Conservation (phyloP, 139 green algal genomes). For the Picochlorum costavermella region DNA sequence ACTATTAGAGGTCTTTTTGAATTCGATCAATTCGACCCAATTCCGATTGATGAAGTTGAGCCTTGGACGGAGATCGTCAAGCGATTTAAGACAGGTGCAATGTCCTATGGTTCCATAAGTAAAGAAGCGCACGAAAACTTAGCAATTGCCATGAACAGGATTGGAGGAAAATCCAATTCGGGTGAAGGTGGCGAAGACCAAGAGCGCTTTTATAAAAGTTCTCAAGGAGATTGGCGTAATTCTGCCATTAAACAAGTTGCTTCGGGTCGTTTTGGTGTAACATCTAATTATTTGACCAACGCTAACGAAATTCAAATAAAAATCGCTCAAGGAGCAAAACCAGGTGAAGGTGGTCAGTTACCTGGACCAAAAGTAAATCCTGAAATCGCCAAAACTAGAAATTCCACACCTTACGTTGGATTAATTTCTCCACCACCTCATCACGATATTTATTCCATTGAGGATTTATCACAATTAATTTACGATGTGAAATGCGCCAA, state of each 20-base stretch:
- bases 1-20: constrained; percentile 81
- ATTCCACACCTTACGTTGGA: constrained; percentile 81
- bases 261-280: constrained; percentile 86
- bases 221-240: constrained; percentile 68
- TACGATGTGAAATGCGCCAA: constrained; percentile 80
- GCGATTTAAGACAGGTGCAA: constrained; percentile 82
- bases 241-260: constrained; percentile 86
- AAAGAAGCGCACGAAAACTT: constrained; percentile 88
- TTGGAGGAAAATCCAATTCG: constrained; percentile 77
- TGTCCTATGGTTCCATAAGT: constrained; percentile 78
- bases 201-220: constrained; percentile 64
- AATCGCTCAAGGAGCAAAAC: constrained; percentile 72
- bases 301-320: constrained; percentile 94
- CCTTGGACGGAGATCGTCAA: constrained; percentile 78
- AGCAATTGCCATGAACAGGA: constrained; percentile 87
- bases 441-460: constrained; percentile 99
- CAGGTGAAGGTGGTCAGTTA: constrained; percentile 87
- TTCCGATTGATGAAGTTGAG: constrained; percentile 62
- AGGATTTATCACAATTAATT: constrained; percentile 97
- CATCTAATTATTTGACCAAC: constrained; percentile 88
- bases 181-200: constrained; percentile 88
- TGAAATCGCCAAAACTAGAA: constrained; percentile 57
- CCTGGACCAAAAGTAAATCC: constrained; percentile 79
- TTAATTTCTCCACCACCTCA: constrained; percentile 86
- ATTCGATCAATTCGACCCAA: constrained; percentile 50